A percentile compares a stretch with the other conserved stretches of the same genome.
These are phyloP conservation scores for Elasticomyces elasticus DNA, from an alignment of 495 filamentous ascomycete genomes.

Conservation along the genomic window DNA sequence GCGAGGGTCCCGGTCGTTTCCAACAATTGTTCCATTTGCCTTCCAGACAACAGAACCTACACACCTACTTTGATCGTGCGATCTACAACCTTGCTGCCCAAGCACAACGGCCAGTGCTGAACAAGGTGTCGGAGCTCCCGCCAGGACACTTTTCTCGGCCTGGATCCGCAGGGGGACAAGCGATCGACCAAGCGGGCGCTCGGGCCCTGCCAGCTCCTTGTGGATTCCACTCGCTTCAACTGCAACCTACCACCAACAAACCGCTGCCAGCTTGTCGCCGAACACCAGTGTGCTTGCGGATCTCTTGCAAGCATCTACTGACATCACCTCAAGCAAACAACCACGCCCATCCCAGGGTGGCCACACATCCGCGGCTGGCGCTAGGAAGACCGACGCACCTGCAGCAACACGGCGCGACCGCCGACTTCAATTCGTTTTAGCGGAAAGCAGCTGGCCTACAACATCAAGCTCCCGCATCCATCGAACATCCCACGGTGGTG, in stretches of 20 bases:
- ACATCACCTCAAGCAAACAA: background rate
- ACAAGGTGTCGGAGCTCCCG: no score
- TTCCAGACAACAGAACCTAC: no score
- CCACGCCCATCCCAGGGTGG: background rate
- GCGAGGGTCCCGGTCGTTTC: no score
- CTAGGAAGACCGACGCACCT: background rate
- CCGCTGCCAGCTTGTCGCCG: background rate
- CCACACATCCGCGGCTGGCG: background rate
- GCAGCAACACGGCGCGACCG: slow-evolving; percentile 4
- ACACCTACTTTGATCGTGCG: background rate
- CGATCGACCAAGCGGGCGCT: no score
- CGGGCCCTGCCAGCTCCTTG: background rate
- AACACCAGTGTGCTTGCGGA: background rate
- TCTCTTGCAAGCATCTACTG: background rate
- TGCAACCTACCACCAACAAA: background rate
- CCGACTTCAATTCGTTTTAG: background rate
- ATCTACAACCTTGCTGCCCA: background rate
- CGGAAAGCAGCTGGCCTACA: background rate
- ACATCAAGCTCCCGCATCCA: background rate
- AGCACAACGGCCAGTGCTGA: background rate
- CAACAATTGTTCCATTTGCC: no score
- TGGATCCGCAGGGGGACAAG: no score
- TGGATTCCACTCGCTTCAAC: background rate
- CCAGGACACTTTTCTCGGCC: no score
- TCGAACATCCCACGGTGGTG: background rate